These are phyloP conservation scores for Ascochyta rabiei DNA, from an alignment of 2,329 filamentous ascomycete genomes.

Conservation along the genomic window DNA sequence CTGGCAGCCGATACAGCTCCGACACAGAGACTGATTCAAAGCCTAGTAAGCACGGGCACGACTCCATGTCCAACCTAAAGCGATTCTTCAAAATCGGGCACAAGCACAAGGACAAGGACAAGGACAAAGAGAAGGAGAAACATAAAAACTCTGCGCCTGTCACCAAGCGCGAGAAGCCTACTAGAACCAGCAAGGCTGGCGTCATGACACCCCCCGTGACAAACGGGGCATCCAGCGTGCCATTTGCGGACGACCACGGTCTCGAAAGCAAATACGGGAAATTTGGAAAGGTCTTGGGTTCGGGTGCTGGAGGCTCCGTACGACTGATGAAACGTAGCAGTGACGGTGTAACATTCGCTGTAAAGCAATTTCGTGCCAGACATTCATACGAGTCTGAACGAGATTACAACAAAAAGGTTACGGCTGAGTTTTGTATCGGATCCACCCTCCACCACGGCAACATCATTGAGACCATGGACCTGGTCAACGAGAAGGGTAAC, in stretches of 20 bases:
- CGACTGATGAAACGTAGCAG: slow-evolving; percentile 91
- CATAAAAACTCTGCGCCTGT: slow-evolving; percentile 69
- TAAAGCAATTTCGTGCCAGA: slow-evolving; percentile 92
- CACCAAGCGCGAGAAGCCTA: slow-evolving; percentile 57
- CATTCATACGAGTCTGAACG: slow-evolving; percentile 93
- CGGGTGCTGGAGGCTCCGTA: slow-evolving; percentile 92
- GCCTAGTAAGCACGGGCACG: slow-evolving; percentile 58
- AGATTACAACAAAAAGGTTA: slow-evolving; percentile 98
- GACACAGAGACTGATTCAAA: slow-evolving; percentile 48
- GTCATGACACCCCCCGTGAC: slow-evolving; percentile 47
- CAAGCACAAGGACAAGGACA: slow-evolving; percentile 58
- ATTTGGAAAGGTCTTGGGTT: slow-evolving; percentile 89
- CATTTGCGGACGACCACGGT: slow-evolving; percentile 93
- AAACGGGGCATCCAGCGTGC: slow-evolving; percentile 58
- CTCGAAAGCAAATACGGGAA: slow-evolving; percentile 93
- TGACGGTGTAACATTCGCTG: slow-evolving; percentile 92
- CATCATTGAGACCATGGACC: slow-evolving; percentile 96
- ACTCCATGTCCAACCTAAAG: slow-evolving; percentile 93
- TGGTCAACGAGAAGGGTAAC: slow-evolving; percentile 88
- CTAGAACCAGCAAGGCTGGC: slow-evolving; percentile 53
- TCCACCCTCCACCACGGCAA: slow-evolving; percentile 97
- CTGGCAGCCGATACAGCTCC: slow-evolving; percentile 54
- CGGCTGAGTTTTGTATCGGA: slow-evolving; percentile 96
- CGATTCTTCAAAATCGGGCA: slow-evolving; percentile 89
- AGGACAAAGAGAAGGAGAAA: slow-evolving; percentile 50